phyloP scores from a whole-genome alignment of 176 grass and related monocot species.

The maize (Zea mays) region Zm-B73-REFERENCE-NAM-5.0 NC_050099.1:16945001-16945500 shows the following conservation, averaged over 20 bases:
- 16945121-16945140: conserved; percentile 66
- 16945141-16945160: conserved; percentile 58
- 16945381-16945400: conserved; percentile 62
- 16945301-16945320: conserved; percentile 49
- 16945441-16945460: conserved; percentile 65
- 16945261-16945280: not conserved
- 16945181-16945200: conserved; percentile 54
- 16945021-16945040: conserved; percentile 64
- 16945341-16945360: conserved; percentile 67
- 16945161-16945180: conserved; percentile 43
- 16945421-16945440: conserved; percentile 83
- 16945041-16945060: conserved; percentile 33
- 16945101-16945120: conserved; percentile 58
- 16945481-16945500: too few species aligned
- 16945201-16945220: conserved; percentile 52
- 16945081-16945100: conserved; percentile 82
- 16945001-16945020: conserved; percentile 50
- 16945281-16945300: conserved; percentile 7
- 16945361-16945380: conserved; percentile 77
- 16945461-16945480: too few species aligned
- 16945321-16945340: conserved; percentile 69
- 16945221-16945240: conserved; percentile 56
- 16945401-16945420: conserved; percentile 56
- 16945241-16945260: conserved; percentile 48
- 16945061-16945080: conserved; percentile 38